Evolutionary conservation across 73 alveolate species (phyloP).

Genomic region (Durusdinium trenchii): DNA sequence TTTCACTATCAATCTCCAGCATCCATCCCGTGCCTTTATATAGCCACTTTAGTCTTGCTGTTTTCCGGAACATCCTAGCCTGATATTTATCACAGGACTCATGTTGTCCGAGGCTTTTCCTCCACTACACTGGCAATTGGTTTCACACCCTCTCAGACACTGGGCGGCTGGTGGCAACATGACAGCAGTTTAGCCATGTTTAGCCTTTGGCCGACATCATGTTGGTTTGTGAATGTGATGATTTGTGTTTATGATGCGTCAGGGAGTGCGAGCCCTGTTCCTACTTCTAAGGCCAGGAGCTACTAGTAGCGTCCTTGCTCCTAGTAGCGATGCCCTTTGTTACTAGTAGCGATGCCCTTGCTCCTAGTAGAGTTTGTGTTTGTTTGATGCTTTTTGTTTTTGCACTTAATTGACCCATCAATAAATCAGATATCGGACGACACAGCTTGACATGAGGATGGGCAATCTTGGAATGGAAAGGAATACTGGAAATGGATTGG

Average conservation of each 20-base stretch:
- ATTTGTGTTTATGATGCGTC: neutral
- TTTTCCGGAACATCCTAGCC: neutral
- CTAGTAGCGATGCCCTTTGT: no score
- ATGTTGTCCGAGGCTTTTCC: slow-evolving; percentile 43
- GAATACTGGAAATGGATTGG: slow-evolving; percentile 77
- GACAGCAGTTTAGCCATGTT: neutral
- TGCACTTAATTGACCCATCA: neutral
- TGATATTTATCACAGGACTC: neutral
- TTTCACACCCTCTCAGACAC: slow-evolving; percentile 53
- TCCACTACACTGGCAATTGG: slow-evolving; percentile 51
- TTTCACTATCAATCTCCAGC: neutral
- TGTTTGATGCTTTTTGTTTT: neutral
- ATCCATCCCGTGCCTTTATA: neutral
- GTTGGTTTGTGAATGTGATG: neutral
- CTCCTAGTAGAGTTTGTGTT: neutral
- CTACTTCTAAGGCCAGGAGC: no score
- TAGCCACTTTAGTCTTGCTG: no score
- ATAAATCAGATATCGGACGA: neutral
- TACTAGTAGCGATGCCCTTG: neutral
- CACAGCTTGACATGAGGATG: slow-evolving; percentile 54
- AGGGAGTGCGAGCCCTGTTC: neutral
- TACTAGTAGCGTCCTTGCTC: no score
- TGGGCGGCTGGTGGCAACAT: slow-evolving; percentile 46
- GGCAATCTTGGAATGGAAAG: slow-evolving; percentile 62
- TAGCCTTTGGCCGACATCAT: neutral